Conservation (phyloP, 805 yeast genomes). For the Saccharomycopsis fodiens region DNA sequence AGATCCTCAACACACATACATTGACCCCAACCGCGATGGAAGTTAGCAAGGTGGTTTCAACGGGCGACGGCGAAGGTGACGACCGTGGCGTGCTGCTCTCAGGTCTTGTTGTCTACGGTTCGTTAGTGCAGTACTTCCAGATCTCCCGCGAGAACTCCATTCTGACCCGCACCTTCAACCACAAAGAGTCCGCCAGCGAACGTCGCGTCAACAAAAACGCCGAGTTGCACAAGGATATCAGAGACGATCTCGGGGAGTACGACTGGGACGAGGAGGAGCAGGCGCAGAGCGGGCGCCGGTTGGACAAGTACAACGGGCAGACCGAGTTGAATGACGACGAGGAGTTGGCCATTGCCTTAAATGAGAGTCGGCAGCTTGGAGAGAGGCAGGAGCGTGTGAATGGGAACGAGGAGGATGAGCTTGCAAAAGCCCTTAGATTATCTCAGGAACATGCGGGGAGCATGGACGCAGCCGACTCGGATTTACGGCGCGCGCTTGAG, state of each 20-base stretch:
- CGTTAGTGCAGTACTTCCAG: conserved; percentile 19
- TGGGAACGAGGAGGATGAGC: conserved; percentile 4
- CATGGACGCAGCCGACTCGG: no score
- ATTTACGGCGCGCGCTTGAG: conserved; percentile 11
- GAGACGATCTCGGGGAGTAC: conserved; percentile 11
- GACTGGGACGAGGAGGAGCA: conserved; percentile 5
- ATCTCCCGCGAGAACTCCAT: conserved; percentile 17
- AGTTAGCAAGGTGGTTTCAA: neutral
- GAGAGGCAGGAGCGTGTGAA: neutral
- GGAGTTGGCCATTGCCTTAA: conserved; percentile 17
- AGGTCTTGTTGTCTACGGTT: conserved; percentile 15
- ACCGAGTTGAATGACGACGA: conserved; percentile 16
- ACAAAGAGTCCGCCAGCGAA: conserved; percentile 5
- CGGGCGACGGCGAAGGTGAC: neutral
- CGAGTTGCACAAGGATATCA: conserved; percentile 5
- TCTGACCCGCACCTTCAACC: conserved; percentile 4
- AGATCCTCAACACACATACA: neutral
- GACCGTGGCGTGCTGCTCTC: conserved; percentile 3
- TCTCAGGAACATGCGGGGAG: no score
- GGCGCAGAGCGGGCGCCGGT: neutral
- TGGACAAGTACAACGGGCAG: conserved; percentile 15
- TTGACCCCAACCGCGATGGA: neutral
- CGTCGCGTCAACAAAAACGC: conserved; percentile 1
- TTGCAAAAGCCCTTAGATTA: conserved; percentile 7
- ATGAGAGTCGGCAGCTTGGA: conserved; percentile 8